Evolutionary conservation across 2,329 filamentous ascomycete species (phyloP).

Genomic region (Penicillium sp.): DNA sequence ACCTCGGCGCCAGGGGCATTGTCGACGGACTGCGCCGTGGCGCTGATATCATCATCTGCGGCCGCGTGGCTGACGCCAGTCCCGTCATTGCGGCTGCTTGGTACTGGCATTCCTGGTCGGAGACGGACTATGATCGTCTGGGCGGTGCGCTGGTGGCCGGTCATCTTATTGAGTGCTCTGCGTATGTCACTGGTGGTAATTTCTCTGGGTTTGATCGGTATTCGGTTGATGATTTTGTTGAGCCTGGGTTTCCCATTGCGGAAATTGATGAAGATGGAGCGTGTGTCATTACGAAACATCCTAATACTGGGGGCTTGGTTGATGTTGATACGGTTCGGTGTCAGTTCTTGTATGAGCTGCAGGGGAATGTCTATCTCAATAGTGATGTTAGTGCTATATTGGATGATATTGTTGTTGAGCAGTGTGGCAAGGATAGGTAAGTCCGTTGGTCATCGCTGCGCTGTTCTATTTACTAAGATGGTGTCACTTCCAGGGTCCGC

Average conservation of each 20-base stretch:
- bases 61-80: slow-evolving; percentile 45
- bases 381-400: slow-evolving; percentile 46
- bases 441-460: neutral
- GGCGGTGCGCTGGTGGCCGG: slow-evolving; percentile 52
- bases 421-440: slow-evolving; percentile 35
- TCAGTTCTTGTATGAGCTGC: slow-evolving; percentile 51
- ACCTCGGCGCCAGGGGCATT: slow-evolving; percentile 46
- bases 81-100: slow-evolving; percentile 55
- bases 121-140: slow-evolving; percentile 48
- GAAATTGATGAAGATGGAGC: slow-evolving; percentile 48
- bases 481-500: slow-evolving; percentile 30
- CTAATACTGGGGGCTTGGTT: slow-evolving; percentile 44
- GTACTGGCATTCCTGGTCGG: slow-evolving; percentile 55
- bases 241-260: slow-evolving; percentile 49
- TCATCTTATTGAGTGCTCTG: slow-evolving; percentile 54
- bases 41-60: slow-evolving; percentile 45
- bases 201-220: slow-evolving; percentile 50
- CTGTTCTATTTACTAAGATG: neutral
- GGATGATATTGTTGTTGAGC: slow-evolving; percentile 34
- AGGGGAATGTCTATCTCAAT: slow-evolving; percentile 49
- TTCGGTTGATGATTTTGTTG: slow-evolving; percentile 41
- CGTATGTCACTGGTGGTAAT: slow-evolving; percentile 55
- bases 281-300: slow-evolving; percentile 50
- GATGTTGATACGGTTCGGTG: slow-evolving; percentile 42
- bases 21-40: slow-evolving; percentile 34